These are phyloP conservation scores for Spirogloea muscicola DNA, from an alignment of 139 green algal genomes.

Conservation along the genomic window DNA sequence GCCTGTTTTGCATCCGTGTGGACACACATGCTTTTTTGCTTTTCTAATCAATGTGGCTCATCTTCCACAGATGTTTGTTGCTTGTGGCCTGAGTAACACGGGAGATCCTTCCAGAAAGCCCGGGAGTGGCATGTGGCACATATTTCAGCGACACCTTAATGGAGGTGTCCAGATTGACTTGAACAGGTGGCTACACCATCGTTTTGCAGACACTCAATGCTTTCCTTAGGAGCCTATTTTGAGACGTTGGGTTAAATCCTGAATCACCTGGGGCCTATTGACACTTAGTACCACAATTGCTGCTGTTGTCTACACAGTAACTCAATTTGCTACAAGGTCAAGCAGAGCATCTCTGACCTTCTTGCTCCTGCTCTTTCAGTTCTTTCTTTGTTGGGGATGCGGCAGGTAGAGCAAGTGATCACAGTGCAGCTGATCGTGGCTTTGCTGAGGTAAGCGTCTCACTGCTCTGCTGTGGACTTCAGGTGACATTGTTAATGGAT, in stretches of 20 bases:
- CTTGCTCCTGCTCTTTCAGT: not conserved
- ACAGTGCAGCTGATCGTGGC: not conserved
- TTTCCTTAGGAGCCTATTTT: too few relatives aligned
- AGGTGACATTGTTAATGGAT: too few relatives aligned
- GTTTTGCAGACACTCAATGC: too few relatives aligned
- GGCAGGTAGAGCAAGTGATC: not conserved
- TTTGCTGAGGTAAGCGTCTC: slow-evolving; percentile 11
- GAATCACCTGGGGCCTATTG: too few relatives aligned
- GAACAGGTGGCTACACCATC: too few relatives aligned
- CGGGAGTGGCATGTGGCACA: not conserved
- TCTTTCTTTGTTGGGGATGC: slow-evolving; percentile 24
- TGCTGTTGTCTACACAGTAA: too few relatives aligned
- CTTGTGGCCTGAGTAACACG: slow-evolving; percentile 4
- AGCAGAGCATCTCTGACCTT: not conserved
- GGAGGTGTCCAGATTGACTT: not conserved
- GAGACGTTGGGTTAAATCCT: too few relatives aligned
- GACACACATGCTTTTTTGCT: not conserved
- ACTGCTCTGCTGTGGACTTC: too few relatives aligned
- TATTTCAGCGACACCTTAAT: not conserved
- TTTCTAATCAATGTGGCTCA: not conserved
- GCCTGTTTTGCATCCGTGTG: not conserved
- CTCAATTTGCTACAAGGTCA: too few relatives aligned
- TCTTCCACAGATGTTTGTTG: not conserved
- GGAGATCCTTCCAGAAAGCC: slow-evolving; percentile 5
- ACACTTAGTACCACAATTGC: too few relatives aligned